phyloP scores from a whole-genome alignment of 2,329 filamentous ascomycete genomes.

The Colletotrichum aenigma region DNA sequence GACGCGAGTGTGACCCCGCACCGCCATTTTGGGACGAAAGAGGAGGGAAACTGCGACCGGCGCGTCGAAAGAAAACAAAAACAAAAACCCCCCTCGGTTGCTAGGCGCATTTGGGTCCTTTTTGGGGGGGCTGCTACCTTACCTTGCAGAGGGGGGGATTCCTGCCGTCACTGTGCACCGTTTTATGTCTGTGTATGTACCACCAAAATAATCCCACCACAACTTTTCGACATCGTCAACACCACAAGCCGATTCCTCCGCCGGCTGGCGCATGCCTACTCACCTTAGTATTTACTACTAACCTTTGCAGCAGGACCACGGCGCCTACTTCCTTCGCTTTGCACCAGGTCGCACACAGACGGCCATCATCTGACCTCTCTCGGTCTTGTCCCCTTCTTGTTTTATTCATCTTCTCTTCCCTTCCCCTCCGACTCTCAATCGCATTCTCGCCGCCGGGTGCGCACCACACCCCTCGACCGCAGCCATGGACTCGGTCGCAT shows the following conservation, averaged over 20 bases:
- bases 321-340: neutral
- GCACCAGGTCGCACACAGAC: neutral
- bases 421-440: slow-evolving; percentile 12
- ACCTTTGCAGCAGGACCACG: neutral
- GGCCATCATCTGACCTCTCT: neutral
- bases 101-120: slow-evolving; percentile 21
- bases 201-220: neutral
- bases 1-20: neutral
- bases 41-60: neutral
- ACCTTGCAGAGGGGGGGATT: neutral
- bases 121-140: neutral
- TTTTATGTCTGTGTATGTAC: neutral
- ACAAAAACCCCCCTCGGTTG: slow-evolving; percentile 27
- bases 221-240: neutral
- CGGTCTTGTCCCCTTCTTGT: neutral
- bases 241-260: neutral
- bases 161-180: neutral
- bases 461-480: slow-evolving; percentile 25
- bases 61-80: slow-evolving; percentile 35
- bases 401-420: neutral
- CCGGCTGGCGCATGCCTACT: neutral
- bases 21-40: neutral
- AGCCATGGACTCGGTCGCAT: slow-evolving; percentile 77
- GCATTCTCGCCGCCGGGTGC: slow-evolving; percentile 4
- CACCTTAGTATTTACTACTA: neutral